Evolutionary conservation across 2,329 filamentous ascomycete species (phyloP).

Genomic region (Aspergillus brasiliensis): DNA sequence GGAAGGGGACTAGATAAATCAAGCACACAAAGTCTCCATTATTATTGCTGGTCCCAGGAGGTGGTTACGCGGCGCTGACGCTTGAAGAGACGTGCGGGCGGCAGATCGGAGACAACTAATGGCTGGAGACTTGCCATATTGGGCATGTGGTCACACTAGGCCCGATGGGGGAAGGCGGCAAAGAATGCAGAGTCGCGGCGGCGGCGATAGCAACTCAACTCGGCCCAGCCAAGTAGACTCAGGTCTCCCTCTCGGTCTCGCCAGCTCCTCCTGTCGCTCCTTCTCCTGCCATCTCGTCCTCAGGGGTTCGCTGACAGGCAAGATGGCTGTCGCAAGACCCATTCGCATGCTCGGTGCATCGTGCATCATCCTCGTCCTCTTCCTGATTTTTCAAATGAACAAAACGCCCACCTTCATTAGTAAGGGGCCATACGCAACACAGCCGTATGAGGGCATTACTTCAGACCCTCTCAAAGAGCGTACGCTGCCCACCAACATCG

Average conservation of each 20-base stretch:
- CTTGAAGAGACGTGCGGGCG: slow-evolving; percentile 9
- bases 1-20: not conserved
- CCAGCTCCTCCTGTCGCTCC: slow-evolving; percentile 3
- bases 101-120: not conserved
- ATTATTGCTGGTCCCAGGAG: slow-evolving; percentile 7
- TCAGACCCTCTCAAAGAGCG: slow-evolving; percentile 85
- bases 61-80: slow-evolving; percentile 20
- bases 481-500: slow-evolving; percentile 51
- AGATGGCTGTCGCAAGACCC: slow-evolving; percentile 82
- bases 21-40: slow-evolving; percentile 6
- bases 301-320: slow-evolving; percentile 23
- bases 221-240: slow-evolving; percentile 4
- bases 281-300: slow-evolving; percentile 23
- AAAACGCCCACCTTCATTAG: slow-evolving; percentile 43
- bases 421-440: slow-evolving; percentile 42
- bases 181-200: not conserved
- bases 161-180: slow-evolving; percentile 28
- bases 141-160: slow-evolving; percentile 23
- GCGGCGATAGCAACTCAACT: slow-evolving; percentile 3
- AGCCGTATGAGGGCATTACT: slow-evolving; percentile 61
- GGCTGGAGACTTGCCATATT: not conserved
- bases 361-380: slow-evolving; percentile 72
- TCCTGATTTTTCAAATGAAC: slow-evolving; percentile 76
- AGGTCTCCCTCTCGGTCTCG: slow-evolving; percentile 1
- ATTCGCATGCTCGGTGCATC: slow-evolving; percentile 76